A percentile compares a stretch with the other conserved stretches of the same genome.
These are phyloP conservation scores for Apiotrichum domesticum DNA, from an alignment of 1,284 basidiomycete genomes.

Conservation along the genomic window DNA sequence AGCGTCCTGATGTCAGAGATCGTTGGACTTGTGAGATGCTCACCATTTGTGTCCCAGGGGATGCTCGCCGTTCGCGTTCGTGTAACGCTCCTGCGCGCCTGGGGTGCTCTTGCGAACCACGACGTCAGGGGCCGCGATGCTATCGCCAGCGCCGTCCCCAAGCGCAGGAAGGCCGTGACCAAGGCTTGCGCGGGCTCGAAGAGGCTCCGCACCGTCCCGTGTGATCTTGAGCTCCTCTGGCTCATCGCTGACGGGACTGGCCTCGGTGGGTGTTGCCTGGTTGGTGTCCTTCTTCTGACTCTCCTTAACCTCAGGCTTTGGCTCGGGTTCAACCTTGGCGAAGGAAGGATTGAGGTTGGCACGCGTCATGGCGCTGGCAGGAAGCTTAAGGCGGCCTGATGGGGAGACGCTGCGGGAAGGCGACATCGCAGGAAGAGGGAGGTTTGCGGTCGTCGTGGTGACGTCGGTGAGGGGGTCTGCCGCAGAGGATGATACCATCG, in stretches of 20 bases:
- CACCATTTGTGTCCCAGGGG: slow-evolving; percentile 77
- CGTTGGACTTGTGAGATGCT: slow-evolving; percentile 48
- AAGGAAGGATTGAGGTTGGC: slow-evolving; percentile 15
- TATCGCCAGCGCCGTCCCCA: slow-evolving; percentile 4
- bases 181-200: not conserved
- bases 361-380: slow-evolving; percentile 56
- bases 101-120: slow-evolving; percentile 25
- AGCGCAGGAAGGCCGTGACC: slow-evolving; percentile 6
- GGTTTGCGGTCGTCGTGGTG: slow-evolving; percentile 46
- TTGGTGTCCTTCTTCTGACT: no score
- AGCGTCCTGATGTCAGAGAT: slow-evolving; percentile 59
- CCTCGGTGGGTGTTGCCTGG: not conserved
- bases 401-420: slow-evolving; percentile 16
- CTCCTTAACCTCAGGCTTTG: not conserved
- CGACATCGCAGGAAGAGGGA: slow-evolving; percentile 29
- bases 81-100: slow-evolving; percentile 7
- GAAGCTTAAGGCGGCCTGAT: slow-evolving; percentile 59
- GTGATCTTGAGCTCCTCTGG: not conserved
- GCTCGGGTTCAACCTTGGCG: slow-evolving; percentile 12
- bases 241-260: not conserved
- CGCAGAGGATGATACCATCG: not conserved
- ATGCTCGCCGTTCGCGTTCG: slow-evolving; percentile 52
- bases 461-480: slow-evolving; percentile 36
- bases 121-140: slow-evolving; percentile 7
- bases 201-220: not conserved